Evolutionary conservation across 257 asterid species (phyloP), one percentile per base, ranked within the genome.

Genomic region (Prunella vulgaris): DNA sequence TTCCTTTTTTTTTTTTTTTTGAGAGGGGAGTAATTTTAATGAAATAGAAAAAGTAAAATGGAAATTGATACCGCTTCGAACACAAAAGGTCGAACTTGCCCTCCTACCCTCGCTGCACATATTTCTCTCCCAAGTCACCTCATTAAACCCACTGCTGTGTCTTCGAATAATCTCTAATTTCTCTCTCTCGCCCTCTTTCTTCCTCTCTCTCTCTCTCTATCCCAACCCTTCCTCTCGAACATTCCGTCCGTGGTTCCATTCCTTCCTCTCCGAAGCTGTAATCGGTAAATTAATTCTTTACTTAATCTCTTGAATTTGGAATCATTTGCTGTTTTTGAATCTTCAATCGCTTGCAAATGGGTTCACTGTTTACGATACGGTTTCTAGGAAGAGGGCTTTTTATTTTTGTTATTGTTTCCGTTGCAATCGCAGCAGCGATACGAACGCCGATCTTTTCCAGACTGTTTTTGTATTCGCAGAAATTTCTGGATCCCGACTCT

Each of bases 201-300:
- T 20, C 10, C 17, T 21, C 25, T 28, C 57, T 15, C 53, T 32
- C 59, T 1, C 21, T 13, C 62, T 25, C 62, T 25, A 24, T 13
- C 8, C 28, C 22, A 56, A 9, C 32, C 60, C 20, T 8, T 5
- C 24, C 64, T 58, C 66, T 54, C 60, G 73, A 71, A 62, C 78
- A 73, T 74, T 80, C 74, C 64, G 37, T 66, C 62, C 66, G 57
- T 37, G 76, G 77, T 69, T 74, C 21, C 67, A 75, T 80, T 78
- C 85, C 76, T 80, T 83, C 79, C 81, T 80, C 79, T 64, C 78
- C 62, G 76, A 76, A 44, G 79, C 82, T 72, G 78, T 70, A 70
- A 74, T 61, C 75, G 85, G 88, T 78, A 83, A 80, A 51, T 30
- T 46, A 61, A 62, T 75, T 48, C 82, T 54, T 73, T 61, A 72